Conservation (phyloP, 306 rosid species). For the Hippophae tibetana region DNA sequence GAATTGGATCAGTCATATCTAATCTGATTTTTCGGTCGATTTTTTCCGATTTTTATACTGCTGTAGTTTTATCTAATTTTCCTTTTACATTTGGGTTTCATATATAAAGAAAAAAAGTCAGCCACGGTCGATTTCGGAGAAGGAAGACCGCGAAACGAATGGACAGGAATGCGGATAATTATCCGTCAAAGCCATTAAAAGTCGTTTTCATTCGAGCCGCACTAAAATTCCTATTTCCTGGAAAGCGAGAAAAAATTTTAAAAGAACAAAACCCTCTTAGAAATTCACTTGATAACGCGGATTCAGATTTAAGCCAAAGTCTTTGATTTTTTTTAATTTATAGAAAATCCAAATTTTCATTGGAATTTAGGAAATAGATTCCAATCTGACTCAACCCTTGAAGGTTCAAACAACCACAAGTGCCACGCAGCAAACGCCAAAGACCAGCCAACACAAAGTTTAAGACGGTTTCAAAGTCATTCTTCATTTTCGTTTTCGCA, state of each 20-base stretch:
- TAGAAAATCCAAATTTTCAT: no score
- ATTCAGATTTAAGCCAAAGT: constrained; percentile 11
- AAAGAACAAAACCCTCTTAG: constrained; percentile 9
- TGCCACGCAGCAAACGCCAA: neutral
- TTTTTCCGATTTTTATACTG: neutral
- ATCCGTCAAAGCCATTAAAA: constrained; percentile 33
- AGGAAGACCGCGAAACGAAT: constrained; percentile 12
- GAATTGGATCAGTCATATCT: no score
- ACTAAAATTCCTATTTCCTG: constrained; percentile 7
- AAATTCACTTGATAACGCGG: constrained; percentile 46
- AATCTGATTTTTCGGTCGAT: neutral
- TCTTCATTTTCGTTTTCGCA: neutral
- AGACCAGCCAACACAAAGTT: neutral
- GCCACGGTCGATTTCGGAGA: neutral
- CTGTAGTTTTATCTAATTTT: no score
- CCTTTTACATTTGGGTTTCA: no score
- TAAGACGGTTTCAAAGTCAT: constrained; percentile 25
- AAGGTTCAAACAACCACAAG: constrained; percentile 25
- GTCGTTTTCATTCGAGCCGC: constrained; percentile 41
- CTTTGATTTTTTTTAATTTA: no score
- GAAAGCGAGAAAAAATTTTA: constrained; percentile 8
- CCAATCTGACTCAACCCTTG: constrained; percentile 13
- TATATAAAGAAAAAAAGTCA: neutral
- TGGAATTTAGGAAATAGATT: neutral
- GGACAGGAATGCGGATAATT: constrained; percentile 36